Percentiles rank a stretch among this genome's conserved stretches.
Conservation (phyloP, 306 rosid species). For the Quercus robur region DNA sequence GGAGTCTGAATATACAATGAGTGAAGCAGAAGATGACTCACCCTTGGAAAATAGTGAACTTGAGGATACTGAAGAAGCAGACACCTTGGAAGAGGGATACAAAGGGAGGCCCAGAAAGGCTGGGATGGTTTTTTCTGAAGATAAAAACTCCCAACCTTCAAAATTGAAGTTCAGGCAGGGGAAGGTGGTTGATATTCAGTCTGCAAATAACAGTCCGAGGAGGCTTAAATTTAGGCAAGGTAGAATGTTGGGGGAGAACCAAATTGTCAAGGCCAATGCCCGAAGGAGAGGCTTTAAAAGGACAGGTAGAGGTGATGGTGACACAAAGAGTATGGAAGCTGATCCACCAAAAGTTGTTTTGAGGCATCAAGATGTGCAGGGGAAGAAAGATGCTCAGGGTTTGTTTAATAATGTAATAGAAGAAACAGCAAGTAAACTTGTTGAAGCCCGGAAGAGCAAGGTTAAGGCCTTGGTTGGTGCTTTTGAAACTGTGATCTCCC, state of each 20-base stretch:
- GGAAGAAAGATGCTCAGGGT: constrained; percentile 69
- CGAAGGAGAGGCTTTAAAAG: constrained; percentile 48
- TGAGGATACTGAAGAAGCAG: constrained; percentile 36
- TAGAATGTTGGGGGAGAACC: constrained; percentile 39
- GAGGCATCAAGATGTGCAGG: constrained; percentile 70
- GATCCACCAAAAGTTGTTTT: constrained; percentile 55
- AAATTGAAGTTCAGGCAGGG: constrained; percentile 66
- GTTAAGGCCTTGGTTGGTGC: constrained; percentile 99
- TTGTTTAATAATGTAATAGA: constrained; percentile 82
- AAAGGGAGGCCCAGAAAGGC: constrained; percentile 28
- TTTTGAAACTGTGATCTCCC: constrained; percentile 94
- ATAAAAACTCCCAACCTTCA: constrained; percentile 32
- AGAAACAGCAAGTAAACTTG: constrained; percentile 91
- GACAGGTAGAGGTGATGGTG: constrained; percentile 33
- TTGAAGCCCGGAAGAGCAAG: constrained; percentile 75
- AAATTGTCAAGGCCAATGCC: constrained; percentile 11
- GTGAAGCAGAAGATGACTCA: constrained; percentile 51
- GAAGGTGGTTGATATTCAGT: constrained; percentile 46
- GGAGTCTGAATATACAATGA: constrained; percentile 49
- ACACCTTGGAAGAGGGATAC: constrained; percentile 24
- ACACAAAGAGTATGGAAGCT: constrained; percentile 6
- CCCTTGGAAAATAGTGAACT: constrained; percentile 32
- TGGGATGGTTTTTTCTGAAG: constrained; percentile 34
- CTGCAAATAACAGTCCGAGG: constrained; percentile 49
- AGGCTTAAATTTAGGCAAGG: constrained; percentile 70